A percentile compares a stretch with the other conserved stretches of the same genome.
These are phyloP conservation scores for Linnemannia schmuckeri DNA, from an alignment of 192 early-diverging fungal species.

Conservation along the genomic window DNA sequence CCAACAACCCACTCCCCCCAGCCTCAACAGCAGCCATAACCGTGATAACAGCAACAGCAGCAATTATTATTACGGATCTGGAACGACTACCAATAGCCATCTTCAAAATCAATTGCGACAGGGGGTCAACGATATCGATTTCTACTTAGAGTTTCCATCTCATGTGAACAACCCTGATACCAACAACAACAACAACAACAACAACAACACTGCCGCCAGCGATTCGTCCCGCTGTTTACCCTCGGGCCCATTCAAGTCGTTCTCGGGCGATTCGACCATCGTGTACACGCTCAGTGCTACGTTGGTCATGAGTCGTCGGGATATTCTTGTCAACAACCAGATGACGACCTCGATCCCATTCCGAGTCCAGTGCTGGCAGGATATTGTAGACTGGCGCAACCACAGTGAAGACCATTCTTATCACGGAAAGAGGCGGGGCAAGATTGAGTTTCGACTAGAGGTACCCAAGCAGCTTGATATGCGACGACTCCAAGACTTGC, in stretches of 20 bases:
- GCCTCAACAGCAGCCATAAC: neutral
- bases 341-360: slow-evolving; percentile 31
- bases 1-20: neutral
- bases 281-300: slow-evolving; percentile 23
- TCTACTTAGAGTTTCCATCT: slow-evolving; percentile 44
- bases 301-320: slow-evolving; percentile 28
- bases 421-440: slow-evolving; percentile 35
- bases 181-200: neutral
- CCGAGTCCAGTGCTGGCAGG: slow-evolving; percentile 44
- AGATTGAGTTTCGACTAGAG: slow-evolving; percentile 43
- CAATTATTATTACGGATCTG: neutral
- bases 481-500: slow-evolving; percentile 20
- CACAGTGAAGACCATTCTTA: slow-evolving; percentile 40
- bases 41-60: neutral
- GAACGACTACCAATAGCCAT: neutral
- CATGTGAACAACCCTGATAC: slow-evolving; percentile 1
- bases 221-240: slow-evolving; percentile 17
- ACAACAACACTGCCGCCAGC: neutral
- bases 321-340: slow-evolving; percentile 46
- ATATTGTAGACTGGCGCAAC: slow-evolving; percentile 25
- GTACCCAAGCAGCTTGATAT: slow-evolving; percentile 40
- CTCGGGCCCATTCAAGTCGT: slow-evolving; percentile 33
- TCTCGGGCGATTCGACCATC: slow-evolving; percentile 14
- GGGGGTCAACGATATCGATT: slow-evolving; percentile 51
- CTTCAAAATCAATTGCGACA: slow-evolving; percentile 20